Conservation (phyloP, 2,329 filamentous ascomycete genomes). For the Huntiella bhutanensis region DNA sequence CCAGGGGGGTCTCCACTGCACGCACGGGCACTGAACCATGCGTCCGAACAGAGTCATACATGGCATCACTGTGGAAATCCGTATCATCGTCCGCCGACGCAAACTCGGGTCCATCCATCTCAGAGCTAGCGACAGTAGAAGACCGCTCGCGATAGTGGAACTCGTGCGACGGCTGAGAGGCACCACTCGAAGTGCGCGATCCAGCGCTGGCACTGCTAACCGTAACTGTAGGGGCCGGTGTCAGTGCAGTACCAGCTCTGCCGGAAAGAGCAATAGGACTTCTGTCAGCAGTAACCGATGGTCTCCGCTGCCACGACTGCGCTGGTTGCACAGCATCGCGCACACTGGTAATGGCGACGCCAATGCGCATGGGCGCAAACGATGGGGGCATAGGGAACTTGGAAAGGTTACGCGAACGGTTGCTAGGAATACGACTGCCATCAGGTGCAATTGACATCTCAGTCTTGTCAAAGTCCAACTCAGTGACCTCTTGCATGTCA, state of each 20-base stretch:
- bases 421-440: neutral
- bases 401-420: conserved; percentile 13
- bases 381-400: conserved; percentile 3
- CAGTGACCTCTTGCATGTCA: neutral
- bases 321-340: neutral
- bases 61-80: conserved; percentile 59
- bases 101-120: conserved; percentile 45
- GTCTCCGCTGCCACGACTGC: neutral
- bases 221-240: conserved; percentile 24
- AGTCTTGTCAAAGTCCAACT: neutral
- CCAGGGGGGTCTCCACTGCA: conserved; percentile 50
- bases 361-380: conserved; percentile 1
- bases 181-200: conserved; percentile 5
- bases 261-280: conserved; percentile 8
- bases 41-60: conserved; percentile 60
- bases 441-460: conserved; percentile 2
- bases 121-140: conserved; percentile 51
- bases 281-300: neutral
- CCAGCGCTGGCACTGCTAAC: conserved; percentile 14
- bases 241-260: conserved; percentile 16
- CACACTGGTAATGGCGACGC: neutral
- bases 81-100: conserved; percentile 56
- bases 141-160: conserved; percentile 17
- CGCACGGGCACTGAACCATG: conserved; percentile 47
- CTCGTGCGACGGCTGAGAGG: conserved; percentile 9